phyloP scores from a whole-genome alignment of 768 basidiomycete genomes.

The Termitomyces sp. region DNA sequence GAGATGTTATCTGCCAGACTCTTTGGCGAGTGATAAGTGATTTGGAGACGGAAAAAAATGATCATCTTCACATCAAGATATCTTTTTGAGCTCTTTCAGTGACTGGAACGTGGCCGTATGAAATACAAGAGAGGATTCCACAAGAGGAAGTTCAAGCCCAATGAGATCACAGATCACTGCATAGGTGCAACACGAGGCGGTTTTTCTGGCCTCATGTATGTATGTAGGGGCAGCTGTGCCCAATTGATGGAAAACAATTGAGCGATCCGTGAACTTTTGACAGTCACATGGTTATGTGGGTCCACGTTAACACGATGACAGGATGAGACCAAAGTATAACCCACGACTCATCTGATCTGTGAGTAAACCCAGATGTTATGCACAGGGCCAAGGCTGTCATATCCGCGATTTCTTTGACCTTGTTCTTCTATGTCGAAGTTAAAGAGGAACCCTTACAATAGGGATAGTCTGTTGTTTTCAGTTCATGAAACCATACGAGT shows the following conservation, averaged over 20 bases:
- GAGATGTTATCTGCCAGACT: not conserved
- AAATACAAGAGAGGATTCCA: constrained; percentile 6
- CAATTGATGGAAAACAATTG: constrained; percentile 3
- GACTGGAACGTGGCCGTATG: not conserved
- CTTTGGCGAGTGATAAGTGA: not conserved
- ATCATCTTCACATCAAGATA: constrained; percentile 5
- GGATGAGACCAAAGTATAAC: not conserved
- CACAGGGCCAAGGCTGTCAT: no score
- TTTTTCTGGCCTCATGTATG: not conserved
- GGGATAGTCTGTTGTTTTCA: no score
- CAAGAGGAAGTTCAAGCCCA: constrained; percentile 7
- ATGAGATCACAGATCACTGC: not conserved
- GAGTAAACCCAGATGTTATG: no score
- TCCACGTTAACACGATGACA: not conserved
- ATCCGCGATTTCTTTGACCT: no score
- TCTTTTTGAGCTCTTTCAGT: not conserved
- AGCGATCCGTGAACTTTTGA: not conserved
- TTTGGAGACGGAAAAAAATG: not conserved
- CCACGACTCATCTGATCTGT: not conserved
- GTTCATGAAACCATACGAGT: no score
- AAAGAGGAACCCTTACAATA: no score
- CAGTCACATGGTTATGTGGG: not conserved
- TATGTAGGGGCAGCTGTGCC: constrained; percentile 8
- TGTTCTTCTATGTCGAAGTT: no score
- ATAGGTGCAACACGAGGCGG: constrained; percentile 6